A percentile compares a stretch with the other conserved stretches of the same genome.
Conservation (phyloP, 148 eudicot genomes). For the Amaranthus palmeri region DNA sequence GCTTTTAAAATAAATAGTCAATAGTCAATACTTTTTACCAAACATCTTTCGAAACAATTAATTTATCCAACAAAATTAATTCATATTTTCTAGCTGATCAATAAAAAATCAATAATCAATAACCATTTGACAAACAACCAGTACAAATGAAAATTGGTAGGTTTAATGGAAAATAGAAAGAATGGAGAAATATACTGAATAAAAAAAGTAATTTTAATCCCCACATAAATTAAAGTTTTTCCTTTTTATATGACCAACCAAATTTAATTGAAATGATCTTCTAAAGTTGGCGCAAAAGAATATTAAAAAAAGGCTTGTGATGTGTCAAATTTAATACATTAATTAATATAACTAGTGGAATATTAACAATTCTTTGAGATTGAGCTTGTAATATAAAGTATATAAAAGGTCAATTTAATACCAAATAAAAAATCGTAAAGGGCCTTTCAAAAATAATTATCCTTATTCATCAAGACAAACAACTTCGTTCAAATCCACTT, state of each 20-base stretch:
- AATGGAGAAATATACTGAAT: conserved; percentile 4
- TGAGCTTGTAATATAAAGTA: neutral
- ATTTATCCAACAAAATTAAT: too few relatives aligned
- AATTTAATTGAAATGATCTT: conserved; percentile 3
- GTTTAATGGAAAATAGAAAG: conserved; percentile 1
- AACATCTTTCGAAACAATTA: too few relatives aligned
- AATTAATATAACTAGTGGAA: neutral
- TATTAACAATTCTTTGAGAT: neutral
- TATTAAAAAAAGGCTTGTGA: neutral
- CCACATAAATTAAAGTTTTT: conserved; percentile 8
- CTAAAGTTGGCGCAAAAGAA: neutral
- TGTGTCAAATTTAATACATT: neutral
- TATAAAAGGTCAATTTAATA: neutral
- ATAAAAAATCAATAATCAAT: too few relatives aligned
- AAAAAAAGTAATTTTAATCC: neutral
- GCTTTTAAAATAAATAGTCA: too few relatives aligned
- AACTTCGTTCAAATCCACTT: neutral
- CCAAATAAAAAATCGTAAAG: neutral
- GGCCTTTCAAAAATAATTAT: neutral
- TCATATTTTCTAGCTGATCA: too few relatives aligned
- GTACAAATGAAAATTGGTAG: too few relatives aligned
- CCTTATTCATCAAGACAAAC: neutral
- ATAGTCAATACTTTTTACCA: too few relatives aligned
- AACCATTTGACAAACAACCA: too few relatives aligned
- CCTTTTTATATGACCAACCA: conserved; percentile 26